Conservation (phyloP, 1,284 basidiomycete genomes). For the Microbotryomycetes sp. region DNA sequence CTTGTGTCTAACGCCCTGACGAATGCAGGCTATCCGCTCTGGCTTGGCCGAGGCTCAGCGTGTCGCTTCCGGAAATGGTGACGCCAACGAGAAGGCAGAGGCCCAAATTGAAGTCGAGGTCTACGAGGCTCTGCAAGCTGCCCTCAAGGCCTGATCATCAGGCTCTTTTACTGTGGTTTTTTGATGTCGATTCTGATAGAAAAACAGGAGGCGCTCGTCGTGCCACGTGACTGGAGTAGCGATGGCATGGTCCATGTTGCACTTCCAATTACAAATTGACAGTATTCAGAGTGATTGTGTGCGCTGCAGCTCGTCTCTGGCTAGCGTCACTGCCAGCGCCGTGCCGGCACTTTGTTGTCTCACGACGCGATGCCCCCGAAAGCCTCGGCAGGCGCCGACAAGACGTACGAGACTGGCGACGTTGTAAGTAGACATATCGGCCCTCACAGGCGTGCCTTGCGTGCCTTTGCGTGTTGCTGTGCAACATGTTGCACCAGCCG, state of each 20-base stretch:
- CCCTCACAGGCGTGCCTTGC: neutral
- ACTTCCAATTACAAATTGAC: no score
- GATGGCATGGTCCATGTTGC: no score
- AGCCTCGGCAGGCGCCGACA: neutral
- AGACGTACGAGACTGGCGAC: neutral
- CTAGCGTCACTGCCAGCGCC: no score
- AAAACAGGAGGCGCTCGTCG: no score
- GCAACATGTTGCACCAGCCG: no score
- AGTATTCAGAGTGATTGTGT: no score
- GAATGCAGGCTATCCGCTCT: slow-evolving; percentile 68
- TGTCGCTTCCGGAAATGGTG: slow-evolving; percentile 70
- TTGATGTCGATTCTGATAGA: no score
- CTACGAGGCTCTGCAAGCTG: slow-evolving; percentile 87
- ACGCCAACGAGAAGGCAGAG: slow-evolving; percentile 84
- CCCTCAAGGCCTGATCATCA: slow-evolving; percentile 47
- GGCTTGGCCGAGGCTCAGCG: slow-evolving; percentile 85
- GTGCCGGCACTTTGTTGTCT: no score
- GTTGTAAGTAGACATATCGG: neutral
- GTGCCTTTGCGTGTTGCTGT: neutral
- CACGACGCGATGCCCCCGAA: neutral
- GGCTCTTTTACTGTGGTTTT: neutral
- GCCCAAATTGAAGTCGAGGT: slow-evolving; percentile 93
- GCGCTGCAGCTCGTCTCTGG: no score
- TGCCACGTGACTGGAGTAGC: no score
- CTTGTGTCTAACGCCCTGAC: slow-evolving; percentile 5